phyloP scores from a whole-genome alignment of 2,329 filamentous ascomycete species.

The Pestalotiopsis fici region DNA sequence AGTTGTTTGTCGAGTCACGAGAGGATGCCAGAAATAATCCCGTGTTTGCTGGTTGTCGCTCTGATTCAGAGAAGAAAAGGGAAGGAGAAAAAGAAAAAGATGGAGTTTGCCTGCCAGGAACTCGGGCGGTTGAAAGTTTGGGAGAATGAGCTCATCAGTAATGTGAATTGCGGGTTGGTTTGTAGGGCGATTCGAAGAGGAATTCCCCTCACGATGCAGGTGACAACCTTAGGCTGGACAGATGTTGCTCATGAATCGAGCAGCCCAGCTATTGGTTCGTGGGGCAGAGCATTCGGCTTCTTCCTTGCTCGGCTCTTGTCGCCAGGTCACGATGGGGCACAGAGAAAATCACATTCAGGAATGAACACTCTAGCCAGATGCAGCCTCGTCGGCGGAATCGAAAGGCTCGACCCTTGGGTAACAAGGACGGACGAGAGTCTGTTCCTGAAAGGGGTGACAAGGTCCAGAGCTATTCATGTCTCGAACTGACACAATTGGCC shows the following conservation, averaged over 20 bases:
- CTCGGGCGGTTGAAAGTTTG: neutral
- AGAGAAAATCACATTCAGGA: neutral
- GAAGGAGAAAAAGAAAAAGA: neutral
- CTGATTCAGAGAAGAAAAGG: neutral
- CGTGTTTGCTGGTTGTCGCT: neutral
- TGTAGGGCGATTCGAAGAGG: neutral
- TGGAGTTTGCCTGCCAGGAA: neutral
- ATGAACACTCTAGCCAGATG: neutral
- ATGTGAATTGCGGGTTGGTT: neutral
- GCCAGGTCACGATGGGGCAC: neutral
- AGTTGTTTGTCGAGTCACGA: neutral
- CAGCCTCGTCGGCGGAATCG: neutral
- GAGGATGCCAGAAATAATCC: too few species aligned
- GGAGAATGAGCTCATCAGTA: slow-evolving; percentile 2
- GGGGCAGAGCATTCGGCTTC: neutral
- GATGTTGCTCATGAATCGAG: neutral
- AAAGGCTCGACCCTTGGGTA: neutral
- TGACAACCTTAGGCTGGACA: neutral
- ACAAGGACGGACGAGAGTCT: neutral
- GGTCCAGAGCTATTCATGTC: neutral
- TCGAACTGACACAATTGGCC: neutral
- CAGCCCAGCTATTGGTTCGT: neutral
- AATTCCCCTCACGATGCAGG: neutral
- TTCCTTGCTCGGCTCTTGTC: neutral
- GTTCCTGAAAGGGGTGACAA: neutral